phyloP scores from a whole-genome alignment of 73 alveolate genomes.

The Uronychia binucleata region DNA sequence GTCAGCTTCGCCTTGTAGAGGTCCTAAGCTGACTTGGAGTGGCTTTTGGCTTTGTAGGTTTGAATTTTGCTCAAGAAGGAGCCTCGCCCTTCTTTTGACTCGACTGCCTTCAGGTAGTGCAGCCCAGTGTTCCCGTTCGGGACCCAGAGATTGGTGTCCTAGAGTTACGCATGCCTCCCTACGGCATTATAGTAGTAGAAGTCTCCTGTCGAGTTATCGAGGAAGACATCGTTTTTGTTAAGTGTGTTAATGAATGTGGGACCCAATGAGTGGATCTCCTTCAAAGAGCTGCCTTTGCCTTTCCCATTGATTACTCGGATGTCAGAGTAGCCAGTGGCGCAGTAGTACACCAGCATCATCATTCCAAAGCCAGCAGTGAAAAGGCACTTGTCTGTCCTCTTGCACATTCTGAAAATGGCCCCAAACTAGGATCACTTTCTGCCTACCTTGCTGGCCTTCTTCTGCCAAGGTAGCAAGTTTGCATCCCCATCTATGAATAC shows the following conservation, averaged over 20 bases:
- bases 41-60: constrained; percentile 23
- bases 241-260: constrained; percentile 46
- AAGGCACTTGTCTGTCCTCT: constrained; percentile 75
- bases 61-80: constrained; percentile 12
- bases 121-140: constrained; percentile 93
- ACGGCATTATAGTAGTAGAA: constrained; percentile 73
- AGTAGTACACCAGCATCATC: constrained; percentile 77
- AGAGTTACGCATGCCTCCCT: too few species aligned
- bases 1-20: constrained; percentile 40
- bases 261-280: constrained; percentile 55
- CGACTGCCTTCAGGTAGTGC: constrained; percentile 74
- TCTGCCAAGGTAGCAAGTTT: constrained; percentile 88
- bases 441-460: constrained; percentile 65
- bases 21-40: constrained; percentile 1
- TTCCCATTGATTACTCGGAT: constrained; percentile 78
- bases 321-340: constrained; percentile 74
- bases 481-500: constrained; percentile 92
- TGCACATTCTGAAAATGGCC: constrained; percentile 83
- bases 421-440: constrained; percentile 26
- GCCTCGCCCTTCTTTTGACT: neutral
- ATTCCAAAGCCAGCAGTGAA: constrained; percentile 90
- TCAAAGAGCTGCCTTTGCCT: constrained; percentile 80
- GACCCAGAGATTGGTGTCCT: constrained; percentile 84
- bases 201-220: constrained; percentile 95
- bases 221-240: constrained; percentile 73